Evolutionary conservation across 176 grass and related monocot species (phyloP), one percentile per base, ranked within the genome.

Genomic region (Tillandsia leiboldiana): DNA sequence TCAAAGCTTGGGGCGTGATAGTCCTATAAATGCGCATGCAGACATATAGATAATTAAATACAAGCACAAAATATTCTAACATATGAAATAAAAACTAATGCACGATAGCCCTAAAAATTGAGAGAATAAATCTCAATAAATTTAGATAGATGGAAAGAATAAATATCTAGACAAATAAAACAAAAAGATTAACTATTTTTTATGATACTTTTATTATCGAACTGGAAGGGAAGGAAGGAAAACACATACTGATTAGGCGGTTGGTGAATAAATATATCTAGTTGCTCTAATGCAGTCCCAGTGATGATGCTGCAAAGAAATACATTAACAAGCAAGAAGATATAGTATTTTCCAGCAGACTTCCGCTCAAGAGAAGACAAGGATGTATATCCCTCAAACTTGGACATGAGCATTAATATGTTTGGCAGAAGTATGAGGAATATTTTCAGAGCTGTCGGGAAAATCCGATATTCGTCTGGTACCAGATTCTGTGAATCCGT

Each of bases 401-500:
- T 99, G 15, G 90, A 99, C 95, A 99, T 99, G 67, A 90, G 77
- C 95, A 99, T 99, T 79, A 99, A 81, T 86, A 99, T 99, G 58
- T 27, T 86, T 48, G 95, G 95, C 72, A 99, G 95, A n/a, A 99
- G 66, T 87, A 99, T 86, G 53, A 99, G 85, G 73, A 99, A 99
- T 50, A 99, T 86, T 82, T 99, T 99, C 77, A 99, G 64, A 79
- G 77, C 79, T n/a, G n/a, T n/a, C n/a, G n/a, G n/a, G n/a, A n/a
- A n/a, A n/a, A n/a, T n/a, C n/a, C n/a, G n/a, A n/a, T n/a, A n/a
- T n/a, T n/a, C n/a, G n/a, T n/a, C n/a, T n/a, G n/a, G n/a, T n/a
- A n/a, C n/a, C n/a, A n/a, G n/a, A n/a, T n/a, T n/a, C n/a, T n/a
- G n/a, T n/a, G n/a, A n/a, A n/a, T n/a, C n/a, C n/a, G n/a, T n/a